Percentiles rank a stretch among this genome's conserved stretches.
Evolutionary conservation across 1,284 basidiomycete genomes (phyloP).

Genomic region (Lentinula novae-zelandiae): DNA sequence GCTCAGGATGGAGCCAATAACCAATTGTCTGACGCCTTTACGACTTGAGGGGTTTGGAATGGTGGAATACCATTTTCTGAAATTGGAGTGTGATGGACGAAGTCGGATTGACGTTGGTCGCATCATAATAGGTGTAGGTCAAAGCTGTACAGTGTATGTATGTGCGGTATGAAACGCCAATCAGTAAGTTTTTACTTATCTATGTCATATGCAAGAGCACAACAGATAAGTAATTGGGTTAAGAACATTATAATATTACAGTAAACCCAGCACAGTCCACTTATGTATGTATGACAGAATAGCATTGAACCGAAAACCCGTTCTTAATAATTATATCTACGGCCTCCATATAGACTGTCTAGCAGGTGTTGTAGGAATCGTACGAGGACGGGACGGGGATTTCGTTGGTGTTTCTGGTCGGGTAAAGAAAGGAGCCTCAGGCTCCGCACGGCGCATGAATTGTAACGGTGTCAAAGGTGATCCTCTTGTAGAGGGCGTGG

Average conservation of each 20-base stretch:
- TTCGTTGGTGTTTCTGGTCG: constrained; percentile 24
- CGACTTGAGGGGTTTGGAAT: not conserved
- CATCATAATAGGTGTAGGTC: no score
- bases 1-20: not conserved
- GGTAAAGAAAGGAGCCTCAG: constrained; percentile 30
- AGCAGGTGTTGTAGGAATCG: constrained; percentile 25
- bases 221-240: not conserved
- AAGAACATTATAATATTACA: no score
- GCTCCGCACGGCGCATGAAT: constrained; percentile 45
- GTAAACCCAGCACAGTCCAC: no score
- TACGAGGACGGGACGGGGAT: constrained; percentile 23
- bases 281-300: not conserved
- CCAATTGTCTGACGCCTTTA: not conserved
- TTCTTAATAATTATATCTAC: constrained; percentile 19
- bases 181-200: not conserved
- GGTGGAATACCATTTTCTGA: not conserved
- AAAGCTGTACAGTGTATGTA: no score
- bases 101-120: no score
- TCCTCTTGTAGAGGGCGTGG: constrained; percentile 39
- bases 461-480: constrained; percentile 48
- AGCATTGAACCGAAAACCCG: not conserved
- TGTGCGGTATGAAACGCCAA: not conserved
- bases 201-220: not conserved
- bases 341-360: constrained; percentile 41
- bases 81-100: not conserved